Evolutionary conservation across 2,329 filamentous ascomycete genomes (phyloP).

Genomic region (Ascocoryne sarcoides): DNA sequence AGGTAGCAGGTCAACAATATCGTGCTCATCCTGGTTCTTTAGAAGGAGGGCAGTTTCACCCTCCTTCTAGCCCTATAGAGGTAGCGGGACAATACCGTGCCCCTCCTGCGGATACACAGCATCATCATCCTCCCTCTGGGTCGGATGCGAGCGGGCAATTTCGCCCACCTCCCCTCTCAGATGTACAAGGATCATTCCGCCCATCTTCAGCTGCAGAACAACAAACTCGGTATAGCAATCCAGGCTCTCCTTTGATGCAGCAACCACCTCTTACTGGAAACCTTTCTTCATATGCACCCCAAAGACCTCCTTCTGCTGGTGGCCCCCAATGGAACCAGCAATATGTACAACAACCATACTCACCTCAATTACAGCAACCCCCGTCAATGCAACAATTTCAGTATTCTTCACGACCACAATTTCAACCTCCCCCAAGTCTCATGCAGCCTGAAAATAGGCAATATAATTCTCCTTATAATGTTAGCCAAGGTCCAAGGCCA

Average conservation of each 20-base stretch:
- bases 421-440: slow-evolving; percentile 16
- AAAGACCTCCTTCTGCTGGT: slow-evolving; percentile 3
- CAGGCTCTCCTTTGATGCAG: slow-evolving; percentile 4
- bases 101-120: too few relatives aligned
- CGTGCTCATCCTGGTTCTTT: slow-evolving; percentile 14
- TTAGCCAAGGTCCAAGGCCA: slow-evolving; percentile 18
- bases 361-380: slow-evolving; percentile 8
- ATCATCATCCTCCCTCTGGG: slow-evolving; percentile 3
- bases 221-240: too few relatives aligned
- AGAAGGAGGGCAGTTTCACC: neutral
- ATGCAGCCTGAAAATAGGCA: slow-evolving; percentile 22
- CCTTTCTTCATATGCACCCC: slow-evolving; percentile 14
- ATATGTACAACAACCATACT: slow-evolving; percentile 13
- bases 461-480: slow-evolving; percentile 29
- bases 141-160: slow-evolving; percentile 2
- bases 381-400: slow-evolving; percentile 16
- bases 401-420: slow-evolving; percentile 16
- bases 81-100: too few relatives aligned
- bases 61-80: too few relatives aligned
- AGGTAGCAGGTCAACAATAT: slow-evolving; percentile 27
- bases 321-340: slow-evolving; percentile 16
- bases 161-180: too few relatives aligned
- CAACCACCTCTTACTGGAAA: slow-evolving; percentile 11
- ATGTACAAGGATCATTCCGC: too few relatives aligned
- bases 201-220: too few relatives aligned